A percentile compares a stretch with the other conserved stretches of the same genome.
Evolutionary conservation across 2,329 filamentous ascomycete species (phyloP).

Genomic region (Stachybotrys echinatus): DNA sequence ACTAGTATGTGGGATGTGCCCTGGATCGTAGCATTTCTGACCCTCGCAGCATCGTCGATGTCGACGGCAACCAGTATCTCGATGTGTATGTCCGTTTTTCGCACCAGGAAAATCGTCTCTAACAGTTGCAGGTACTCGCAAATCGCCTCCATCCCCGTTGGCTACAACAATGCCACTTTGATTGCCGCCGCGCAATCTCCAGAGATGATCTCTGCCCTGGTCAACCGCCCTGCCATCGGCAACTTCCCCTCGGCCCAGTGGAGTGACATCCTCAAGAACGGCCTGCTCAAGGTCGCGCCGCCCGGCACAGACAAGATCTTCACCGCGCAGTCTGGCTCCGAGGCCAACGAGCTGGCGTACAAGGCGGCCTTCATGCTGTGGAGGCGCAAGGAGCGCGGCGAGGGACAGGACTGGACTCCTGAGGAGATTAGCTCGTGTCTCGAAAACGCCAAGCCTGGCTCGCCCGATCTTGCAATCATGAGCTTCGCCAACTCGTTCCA

Average conservation of each 20-base stretch:
- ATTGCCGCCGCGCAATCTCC: slow-evolving; percentile 59
- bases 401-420: slow-evolving; percentile 62
- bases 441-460: slow-evolving; percentile 67
- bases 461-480: slow-evolving; percentile 70
- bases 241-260: slow-evolving; percentile 77
- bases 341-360: slow-evolving; percentile 81
- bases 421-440: slow-evolving; percentile 65
- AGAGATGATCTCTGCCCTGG: slow-evolving; percentile 67
- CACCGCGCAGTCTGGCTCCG: slow-evolving; percentile 72
- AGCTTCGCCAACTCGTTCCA: slow-evolving; percentile 77
- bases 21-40: not conserved
- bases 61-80: slow-evolving; percentile 43
- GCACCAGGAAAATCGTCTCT: slow-evolving; percentile 1
- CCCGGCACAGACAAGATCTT: slow-evolving; percentile 75
- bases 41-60: slow-evolving; percentile 34
- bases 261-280: slow-evolving; percentile 65
- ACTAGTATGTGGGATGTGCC: slow-evolving; percentile 31
- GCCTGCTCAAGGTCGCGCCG: slow-evolving; percentile 67
- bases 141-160: slow-evolving; percentile 78
- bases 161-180: slow-evolving; percentile 73
- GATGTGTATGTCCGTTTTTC: slow-evolving; percentile 36
- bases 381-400: slow-evolving; percentile 65
- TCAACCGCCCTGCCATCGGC: slow-evolving; percentile 74
- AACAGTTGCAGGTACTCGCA: slow-evolving; percentile 60
- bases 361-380: slow-evolving; percentile 84